Percentiles rank a stretch among this genome's conserved stretches.
These are phyloP conservation scores for Lactarius deliciosus DNA, from an alignment of 768 basidiomycete genomes.

Conservation along the genomic window DNA sequence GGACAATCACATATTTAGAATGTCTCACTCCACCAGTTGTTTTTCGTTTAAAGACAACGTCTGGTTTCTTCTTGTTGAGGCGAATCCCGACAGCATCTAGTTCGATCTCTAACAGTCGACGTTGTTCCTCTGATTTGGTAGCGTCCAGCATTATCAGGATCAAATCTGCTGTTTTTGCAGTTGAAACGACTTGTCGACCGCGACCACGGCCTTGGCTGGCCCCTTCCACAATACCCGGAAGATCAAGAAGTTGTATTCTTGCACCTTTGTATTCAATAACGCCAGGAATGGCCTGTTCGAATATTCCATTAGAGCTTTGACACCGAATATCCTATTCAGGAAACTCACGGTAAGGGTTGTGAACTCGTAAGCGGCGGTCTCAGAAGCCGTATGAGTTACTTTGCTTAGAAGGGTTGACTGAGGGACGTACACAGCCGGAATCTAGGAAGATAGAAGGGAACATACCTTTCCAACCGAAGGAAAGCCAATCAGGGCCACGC, in stretches of 20 bases:
- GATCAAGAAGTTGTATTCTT: constrained; percentile 89
- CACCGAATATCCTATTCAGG: background rate
- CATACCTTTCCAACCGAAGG: constrained; percentile 88
- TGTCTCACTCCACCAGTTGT: constrained; percentile 83
- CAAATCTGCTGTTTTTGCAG: constrained; percentile 57
- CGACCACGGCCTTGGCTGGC: constrained; percentile 89
- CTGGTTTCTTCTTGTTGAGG: constrained; percentile 85
- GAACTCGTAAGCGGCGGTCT: constrained; percentile 92
- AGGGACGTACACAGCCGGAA: constrained; percentile 15
- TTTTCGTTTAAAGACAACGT: constrained; percentile 92
- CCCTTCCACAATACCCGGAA: constrained; percentile 95
- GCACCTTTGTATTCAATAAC: constrained; percentile 95
- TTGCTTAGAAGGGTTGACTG: constrained; percentile 91
- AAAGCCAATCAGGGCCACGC: constrained; percentile 92
- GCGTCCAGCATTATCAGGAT: constrained; percentile 93
- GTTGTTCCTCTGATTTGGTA: constrained; percentile 91
- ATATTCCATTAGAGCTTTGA: background rate
- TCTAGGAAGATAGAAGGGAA: constrained; percentile 4
- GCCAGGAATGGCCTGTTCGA: constrained; percentile 83
- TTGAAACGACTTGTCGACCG: constrained; percentile 95
- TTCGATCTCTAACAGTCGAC: constrained; percentile 83
- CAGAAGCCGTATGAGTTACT: constrained; percentile 87
- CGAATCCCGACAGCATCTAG: constrained; percentile 96
- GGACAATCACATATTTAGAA: constrained; percentile 15
- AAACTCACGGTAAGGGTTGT: constrained; percentile 77